A percentile compares a stretch with the other conserved stretches of the same genome.
These are phyloP conservation scores for Collybia sordida DNA, from an alignment of 768 basidiomycete species.

Conservation along the genomic window DNA sequence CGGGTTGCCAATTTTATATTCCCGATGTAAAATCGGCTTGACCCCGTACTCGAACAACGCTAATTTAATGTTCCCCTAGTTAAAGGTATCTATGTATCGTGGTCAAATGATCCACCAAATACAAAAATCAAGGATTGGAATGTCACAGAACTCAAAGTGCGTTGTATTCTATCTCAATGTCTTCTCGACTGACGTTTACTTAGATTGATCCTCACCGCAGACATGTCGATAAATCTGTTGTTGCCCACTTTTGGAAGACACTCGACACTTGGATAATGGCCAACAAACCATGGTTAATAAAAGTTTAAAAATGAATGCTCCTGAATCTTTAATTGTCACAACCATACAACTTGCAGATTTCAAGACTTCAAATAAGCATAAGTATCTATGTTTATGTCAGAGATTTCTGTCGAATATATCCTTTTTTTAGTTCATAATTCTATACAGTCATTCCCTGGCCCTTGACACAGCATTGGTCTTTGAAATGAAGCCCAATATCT, in stretches of 20 bases:
- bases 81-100: constrained; percentile 93
- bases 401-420: no score
- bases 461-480: no score
- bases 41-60: no score
- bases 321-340: neutral
- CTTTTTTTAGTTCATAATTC: no score
- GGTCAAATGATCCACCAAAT: constrained; percentile 90
- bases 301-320: constrained; percentile 13
- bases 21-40: no score
- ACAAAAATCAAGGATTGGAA: constrained; percentile 94
- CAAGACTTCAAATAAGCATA: no score
- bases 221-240: constrained; percentile 92
- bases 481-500: no score
- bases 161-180: neutral
- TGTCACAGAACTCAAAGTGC: constrained; percentile 85
- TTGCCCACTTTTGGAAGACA: constrained; percentile 94
- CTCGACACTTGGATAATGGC: constrained; percentile 82
- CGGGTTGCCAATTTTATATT: neutral
- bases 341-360: neutral
- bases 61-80: constrained; percentile 44
- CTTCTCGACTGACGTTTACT: neutral
- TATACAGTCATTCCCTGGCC: no score
- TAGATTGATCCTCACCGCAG: constrained; percentile 90
- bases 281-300: constrained; percentile 79
- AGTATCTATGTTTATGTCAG: no score